Evolutionary conservation across 352 stramenopile species (phyloP), one percentile per base, ranked within the genome.

Genomic region (Phytophthora europaea): DNA sequence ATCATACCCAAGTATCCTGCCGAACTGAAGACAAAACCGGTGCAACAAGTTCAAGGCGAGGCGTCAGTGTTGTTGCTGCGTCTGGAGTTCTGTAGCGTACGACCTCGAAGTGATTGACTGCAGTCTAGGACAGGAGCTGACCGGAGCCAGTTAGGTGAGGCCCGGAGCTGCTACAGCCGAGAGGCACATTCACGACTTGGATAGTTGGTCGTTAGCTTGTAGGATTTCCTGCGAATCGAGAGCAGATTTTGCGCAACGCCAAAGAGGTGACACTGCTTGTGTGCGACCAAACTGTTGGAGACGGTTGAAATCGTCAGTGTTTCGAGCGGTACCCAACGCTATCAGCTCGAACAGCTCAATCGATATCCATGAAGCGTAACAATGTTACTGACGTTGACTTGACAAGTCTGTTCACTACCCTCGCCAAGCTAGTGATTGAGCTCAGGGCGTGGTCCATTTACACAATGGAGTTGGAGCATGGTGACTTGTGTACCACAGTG

Each of bases 291-390:
- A n/a, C n/a, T n/a, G n/a, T n/a, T n/a, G n/a, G n/a, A n/a, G n/a
- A n/a, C n/a, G n/a, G n/a, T n/a, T n/a, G n/a, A n/a, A n/a, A 80
- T 40, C 36, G 59, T 5, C 64, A 67, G 1, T 80, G 73, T 22
- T 18, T 61, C 5, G 33, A 62, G 26, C 76, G 63, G 0, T 52
- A 71, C 26, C 64, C 60, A 1, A 15, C 36, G 0, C 58, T 83
- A 0, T 45, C 58, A 5, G 23, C 4, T 2, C 38, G 76, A 0
- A 58, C 54, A 13, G 67, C 76, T 13, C 72, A 82, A 34, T 31
- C 61, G 2, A 31, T 79, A 2, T 60, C 43, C 2, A 23, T 43
- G 3, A 57, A 22, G 3, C 67, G 68, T 4, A 80, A 78, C 40
- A 47, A 28, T 45, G 47, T 78, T 2, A 36, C 18, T 38, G 26